Evolutionary conservation across 345 rosid genomes (phyloP).

Genomic region (Populus ilicifolia): DNA sequence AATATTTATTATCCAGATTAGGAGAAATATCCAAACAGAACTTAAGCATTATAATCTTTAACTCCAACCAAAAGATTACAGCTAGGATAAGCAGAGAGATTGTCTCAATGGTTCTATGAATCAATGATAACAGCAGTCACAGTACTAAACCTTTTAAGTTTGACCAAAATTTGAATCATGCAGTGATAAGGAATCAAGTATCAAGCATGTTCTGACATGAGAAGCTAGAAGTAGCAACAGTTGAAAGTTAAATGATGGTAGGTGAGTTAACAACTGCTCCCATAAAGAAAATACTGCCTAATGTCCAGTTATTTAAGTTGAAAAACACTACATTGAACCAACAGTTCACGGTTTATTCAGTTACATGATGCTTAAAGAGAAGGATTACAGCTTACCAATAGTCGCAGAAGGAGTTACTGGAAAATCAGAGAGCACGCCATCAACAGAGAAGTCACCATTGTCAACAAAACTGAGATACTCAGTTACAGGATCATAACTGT

Average conservation of each 20-base stretch:
- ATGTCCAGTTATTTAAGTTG: not conserved
- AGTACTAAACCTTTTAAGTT: not conserved
- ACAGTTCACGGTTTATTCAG: not conserved
- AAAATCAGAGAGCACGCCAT: slow-evolving; percentile 84
- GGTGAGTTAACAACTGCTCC: not conserved
- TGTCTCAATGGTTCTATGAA: not conserved
- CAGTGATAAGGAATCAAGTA: not conserved
- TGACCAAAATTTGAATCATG: not conserved
- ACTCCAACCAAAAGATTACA: not conserved
- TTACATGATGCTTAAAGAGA: not conserved
- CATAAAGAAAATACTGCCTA: not conserved
- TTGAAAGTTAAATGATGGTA: not conserved
- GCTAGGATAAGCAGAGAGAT: not conserved
- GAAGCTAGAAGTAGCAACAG: not conserved
- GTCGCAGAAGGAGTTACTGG: slow-evolving; percentile 79
- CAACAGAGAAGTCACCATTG: slow-evolving; percentile 81
- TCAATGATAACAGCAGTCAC: not conserved
- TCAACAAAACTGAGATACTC: slow-evolving; percentile 66
- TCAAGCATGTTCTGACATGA: not conserved
- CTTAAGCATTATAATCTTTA: not conserved
- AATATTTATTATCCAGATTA: not conserved
- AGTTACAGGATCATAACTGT: slow-evolving; percentile 73
- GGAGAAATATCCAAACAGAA: not conserved
- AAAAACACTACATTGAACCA: not conserved
- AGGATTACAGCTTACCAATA: slow-evolving; percentile 39